Conservation (phyloP, 306 rosid species). For the Gillenia trifoliata region DNA sequence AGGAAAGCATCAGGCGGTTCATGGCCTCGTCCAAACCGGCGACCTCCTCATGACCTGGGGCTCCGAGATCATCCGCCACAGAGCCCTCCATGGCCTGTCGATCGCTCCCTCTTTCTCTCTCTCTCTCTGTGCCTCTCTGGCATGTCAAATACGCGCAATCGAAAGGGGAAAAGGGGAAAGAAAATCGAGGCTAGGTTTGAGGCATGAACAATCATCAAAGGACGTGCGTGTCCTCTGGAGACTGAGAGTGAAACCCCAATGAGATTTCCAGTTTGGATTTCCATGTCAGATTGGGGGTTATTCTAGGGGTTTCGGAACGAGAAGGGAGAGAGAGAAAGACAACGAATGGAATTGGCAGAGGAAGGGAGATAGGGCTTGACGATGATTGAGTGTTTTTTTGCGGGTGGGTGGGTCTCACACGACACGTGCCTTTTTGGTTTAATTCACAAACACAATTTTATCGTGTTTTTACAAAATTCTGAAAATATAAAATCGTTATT, state of each 20-base stretch:
- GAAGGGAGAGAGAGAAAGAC: constrained; percentile 2
- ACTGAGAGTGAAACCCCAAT: constrained; percentile 20
- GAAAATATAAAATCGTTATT: no score
- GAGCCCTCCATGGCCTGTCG: constrained; percentile 76
- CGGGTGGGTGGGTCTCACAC: no score
- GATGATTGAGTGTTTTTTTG: not conserved
- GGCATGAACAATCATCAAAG: constrained; percentile 18
- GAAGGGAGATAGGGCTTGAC: constrained; percentile 45
- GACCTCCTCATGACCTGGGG: constrained; percentile 97
- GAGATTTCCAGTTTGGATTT: constrained; percentile 18
- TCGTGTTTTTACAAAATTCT: no score
- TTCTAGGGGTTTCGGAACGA: constrained; percentile 29
- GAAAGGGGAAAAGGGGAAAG: constrained; percentile 2
- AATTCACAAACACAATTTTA: no score
- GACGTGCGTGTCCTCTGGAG: constrained; percentile 7
- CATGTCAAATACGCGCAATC: not conserved
- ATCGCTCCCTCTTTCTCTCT: not conserved
- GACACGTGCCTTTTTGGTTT: no score
- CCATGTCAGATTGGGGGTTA: constrained; percentile 35
- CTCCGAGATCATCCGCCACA: constrained; percentile 79
- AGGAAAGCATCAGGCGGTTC: constrained; percentile 64
- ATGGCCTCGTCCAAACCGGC: constrained; percentile 81
- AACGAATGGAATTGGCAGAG: not conserved
- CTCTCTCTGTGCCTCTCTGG: not conserved
- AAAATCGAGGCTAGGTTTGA: constrained; percentile 25